Evolutionary conservation across 768 basidiomycete genomes (phyloP).

Genomic region (Lactarius quietus): DNA sequence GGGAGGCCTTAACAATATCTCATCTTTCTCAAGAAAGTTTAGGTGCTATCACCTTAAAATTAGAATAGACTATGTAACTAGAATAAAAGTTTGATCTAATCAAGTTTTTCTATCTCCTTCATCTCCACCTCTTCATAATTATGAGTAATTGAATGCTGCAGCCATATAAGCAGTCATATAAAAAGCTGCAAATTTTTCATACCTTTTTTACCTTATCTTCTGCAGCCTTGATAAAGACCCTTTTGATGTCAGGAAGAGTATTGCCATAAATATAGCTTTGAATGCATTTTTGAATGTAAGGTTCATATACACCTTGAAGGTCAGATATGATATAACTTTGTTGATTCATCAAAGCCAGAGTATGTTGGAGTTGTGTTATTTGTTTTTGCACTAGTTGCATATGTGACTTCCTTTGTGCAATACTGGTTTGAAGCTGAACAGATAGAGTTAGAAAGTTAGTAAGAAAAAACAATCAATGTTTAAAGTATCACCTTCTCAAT

Average conservation of each 20-base stretch:
- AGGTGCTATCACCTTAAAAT: too few relatives aligned
- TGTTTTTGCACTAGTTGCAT: slow-evolving; percentile 10
- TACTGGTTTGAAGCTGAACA: slow-evolving; percentile 9
- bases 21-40: too few relatives aligned
- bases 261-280: slow-evolving; percentile 8
- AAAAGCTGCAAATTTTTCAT: slow-evolving; percentile 4
- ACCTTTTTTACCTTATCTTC: neutral
- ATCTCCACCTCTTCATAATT: slow-evolving; percentile 13
- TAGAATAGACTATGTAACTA: too few relatives aligned
- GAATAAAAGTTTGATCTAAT: neutral
- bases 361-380: slow-evolving; percentile 8
- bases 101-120: slow-evolving; percentile 17
- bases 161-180: slow-evolving; percentile 8
- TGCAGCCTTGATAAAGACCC: neutral
- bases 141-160: slow-evolving; percentile 4
- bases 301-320: neutral
- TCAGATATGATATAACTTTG: neutral
- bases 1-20: too few relatives aligned
- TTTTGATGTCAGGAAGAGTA: neutral
- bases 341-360: neutral
- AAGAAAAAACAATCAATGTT: too few relatives aligned
- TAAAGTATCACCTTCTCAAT: slow-evolving; percentile 14
- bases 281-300: slow-evolving; percentile 3
- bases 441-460: neutral
- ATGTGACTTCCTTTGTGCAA: slow-evolving; percentile 11